Evolutionary conservation across 192 early-diverging fungal genomes (phyloP).

Genomic region (Podila clonocystis): DNA sequence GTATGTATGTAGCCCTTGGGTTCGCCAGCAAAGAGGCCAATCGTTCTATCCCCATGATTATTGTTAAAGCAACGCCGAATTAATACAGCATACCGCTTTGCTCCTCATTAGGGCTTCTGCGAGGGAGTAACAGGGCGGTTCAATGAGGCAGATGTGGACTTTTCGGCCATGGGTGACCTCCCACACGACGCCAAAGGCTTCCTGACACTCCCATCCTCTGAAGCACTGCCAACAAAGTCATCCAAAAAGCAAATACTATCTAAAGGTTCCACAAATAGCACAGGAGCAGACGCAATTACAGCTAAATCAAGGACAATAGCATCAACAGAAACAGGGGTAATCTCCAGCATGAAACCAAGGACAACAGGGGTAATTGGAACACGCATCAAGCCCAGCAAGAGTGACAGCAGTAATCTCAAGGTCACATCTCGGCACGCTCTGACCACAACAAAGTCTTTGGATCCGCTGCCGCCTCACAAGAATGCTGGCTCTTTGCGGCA

Average conservation of each 20-base stretch:
- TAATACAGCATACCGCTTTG: not conserved
- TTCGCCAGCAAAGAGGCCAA: not conserved
- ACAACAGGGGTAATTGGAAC: too few species aligned
- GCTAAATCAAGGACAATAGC: not conserved
- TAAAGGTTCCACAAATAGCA: too few species aligned
- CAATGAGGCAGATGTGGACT: slow-evolving; percentile 59
- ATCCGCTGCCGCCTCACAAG: not conserved
- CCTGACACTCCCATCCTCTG: too few species aligned
- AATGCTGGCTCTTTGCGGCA: not conserved
- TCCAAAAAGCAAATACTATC: too few species aligned
- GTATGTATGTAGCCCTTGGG: slow-evolving; percentile 9
- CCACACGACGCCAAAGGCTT: too few species aligned
- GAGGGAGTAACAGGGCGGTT: slow-evolving; percentile 65
- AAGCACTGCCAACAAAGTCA: too few species aligned
- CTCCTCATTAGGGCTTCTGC: slow-evolving; percentile 59
- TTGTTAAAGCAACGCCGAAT: not conserved
- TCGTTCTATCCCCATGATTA: not conserved
- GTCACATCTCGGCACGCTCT: not conserved
- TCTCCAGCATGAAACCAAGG: not conserved
- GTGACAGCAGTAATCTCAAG: not conserved
- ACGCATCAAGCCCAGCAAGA: slow-evolving; percentile 2
- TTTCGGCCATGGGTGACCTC: slow-evolving; percentile 9
- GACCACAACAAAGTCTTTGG: not conserved
- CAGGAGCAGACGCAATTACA: too few species aligned
- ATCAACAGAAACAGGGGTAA: not conserved